phyloP scores from a whole-genome alignment of 805 yeast genomes.

The Torulaspora franciscae region DNA sequence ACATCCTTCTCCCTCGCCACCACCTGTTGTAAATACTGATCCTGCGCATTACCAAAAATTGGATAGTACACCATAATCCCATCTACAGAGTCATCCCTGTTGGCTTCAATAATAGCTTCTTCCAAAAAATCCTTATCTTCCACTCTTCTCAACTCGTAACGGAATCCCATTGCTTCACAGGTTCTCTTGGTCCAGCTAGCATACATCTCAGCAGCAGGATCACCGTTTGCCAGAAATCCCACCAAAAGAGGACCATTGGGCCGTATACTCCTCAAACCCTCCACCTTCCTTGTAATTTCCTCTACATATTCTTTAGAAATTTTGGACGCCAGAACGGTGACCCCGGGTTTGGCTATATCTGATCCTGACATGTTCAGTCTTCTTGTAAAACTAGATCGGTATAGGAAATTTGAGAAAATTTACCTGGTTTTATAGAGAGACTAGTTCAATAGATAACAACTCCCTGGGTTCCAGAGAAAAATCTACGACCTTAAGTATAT shows the following conservation, averaged over 20 bases:
- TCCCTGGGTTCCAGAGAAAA: no score
- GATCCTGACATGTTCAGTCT: constrained; percentile 24
- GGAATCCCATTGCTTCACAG: constrained; percentile 77
- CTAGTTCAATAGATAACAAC: no score
- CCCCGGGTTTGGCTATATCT: constrained; percentile 43
- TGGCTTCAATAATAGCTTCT: constrained; percentile 76
- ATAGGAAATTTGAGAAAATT: background rate
- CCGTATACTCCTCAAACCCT: constrained; percentile 36
- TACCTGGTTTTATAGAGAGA: background rate
- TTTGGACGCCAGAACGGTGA: constrained; percentile 79
- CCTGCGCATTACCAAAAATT: constrained; percentile 91
- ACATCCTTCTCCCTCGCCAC: constrained; percentile 91
- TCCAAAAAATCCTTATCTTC: constrained; percentile 77
- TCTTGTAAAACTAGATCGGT: background rate
- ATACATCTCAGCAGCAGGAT: constrained; percentile 93
- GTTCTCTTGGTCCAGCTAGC: constrained; percentile 96
- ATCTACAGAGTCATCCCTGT: constrained; percentile 65
- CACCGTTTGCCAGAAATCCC: constrained; percentile 86
- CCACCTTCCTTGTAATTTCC: constrained; percentile 61
- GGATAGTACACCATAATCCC: constrained; percentile 98
- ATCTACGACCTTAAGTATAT: no score
- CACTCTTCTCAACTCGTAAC: constrained; percentile 69
- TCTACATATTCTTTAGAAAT: constrained; percentile 77
- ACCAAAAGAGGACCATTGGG: constrained; percentile 68
- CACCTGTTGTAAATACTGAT: constrained; percentile 90